A percentile compares a stretch with the other conserved stretches of the same genome.
phyloP scores from a whole-genome alignment of 2,329 filamentous ascomycete genomes.

The Penicillium sp. region DNA sequence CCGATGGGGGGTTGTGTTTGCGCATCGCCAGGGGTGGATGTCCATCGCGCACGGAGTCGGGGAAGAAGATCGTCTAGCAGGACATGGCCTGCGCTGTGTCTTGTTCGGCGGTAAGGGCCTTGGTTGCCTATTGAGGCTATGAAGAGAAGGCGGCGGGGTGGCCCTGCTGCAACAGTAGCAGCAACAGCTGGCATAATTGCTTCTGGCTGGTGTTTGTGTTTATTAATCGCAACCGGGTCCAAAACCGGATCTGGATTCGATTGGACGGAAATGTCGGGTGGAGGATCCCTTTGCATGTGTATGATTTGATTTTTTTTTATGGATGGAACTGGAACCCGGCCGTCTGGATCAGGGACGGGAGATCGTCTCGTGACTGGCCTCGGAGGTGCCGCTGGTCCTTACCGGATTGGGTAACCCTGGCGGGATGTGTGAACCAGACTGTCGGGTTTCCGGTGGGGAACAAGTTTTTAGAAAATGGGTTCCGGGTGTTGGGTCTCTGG shows the following conservation, averaged over 20 bases:
- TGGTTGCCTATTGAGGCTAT: constrained; percentile 89
- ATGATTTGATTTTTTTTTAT: neutral
- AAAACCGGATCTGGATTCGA: neutral
- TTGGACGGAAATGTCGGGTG: neutral
- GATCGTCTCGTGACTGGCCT: constrained; percentile 21
- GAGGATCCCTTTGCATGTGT: neutral
- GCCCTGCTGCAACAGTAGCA: neutral
- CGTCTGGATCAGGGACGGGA: constrained; percentile 18
- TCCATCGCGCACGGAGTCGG: constrained; percentile 45
- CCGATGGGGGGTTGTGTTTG: constrained; percentile 17
- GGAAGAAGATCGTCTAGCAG: constrained; percentile 64
- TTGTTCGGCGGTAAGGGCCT: constrained; percentile 67
- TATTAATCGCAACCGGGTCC: neutral
- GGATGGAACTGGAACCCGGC: neutral
- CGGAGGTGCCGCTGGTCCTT: constrained; percentile 3
- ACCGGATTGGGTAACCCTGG: neutral
- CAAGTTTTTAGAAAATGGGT: neutral
- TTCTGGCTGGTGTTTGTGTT: neutral
- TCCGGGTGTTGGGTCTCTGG: too few relatives aligned
- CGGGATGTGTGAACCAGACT: neutral
- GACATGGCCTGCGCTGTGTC: constrained; percentile 85
- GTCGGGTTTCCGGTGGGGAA: constrained; percentile 4
- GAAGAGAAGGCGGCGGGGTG: constrained; percentile 55
- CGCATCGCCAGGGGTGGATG: constrained; percentile 31
- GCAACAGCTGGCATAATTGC: neutral